These are phyloP conservation scores for Heritiera littoralis DNA, from an alignment of 345 rosid species.

Conservation along the genomic window DNA sequence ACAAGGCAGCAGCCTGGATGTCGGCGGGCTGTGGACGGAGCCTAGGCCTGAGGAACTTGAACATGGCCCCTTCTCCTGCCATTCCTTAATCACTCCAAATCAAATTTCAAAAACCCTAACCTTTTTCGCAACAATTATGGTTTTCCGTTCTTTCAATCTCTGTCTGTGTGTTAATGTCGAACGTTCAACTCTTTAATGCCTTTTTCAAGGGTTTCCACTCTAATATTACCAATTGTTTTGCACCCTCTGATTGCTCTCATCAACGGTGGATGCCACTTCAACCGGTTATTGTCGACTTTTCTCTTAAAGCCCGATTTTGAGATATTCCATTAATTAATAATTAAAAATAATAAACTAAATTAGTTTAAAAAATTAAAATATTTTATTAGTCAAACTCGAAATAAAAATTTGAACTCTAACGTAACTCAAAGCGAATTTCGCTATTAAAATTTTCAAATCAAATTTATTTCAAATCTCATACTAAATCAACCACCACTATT, in stretches of 20 bases:
- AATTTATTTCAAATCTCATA: too few species aligned
- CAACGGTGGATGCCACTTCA: not conserved
- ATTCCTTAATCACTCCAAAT: slow-evolving; percentile 26
- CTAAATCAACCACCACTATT: too few species aligned
- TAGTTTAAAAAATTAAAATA: too few species aligned
- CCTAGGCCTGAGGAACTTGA: slow-evolving; percentile 53
- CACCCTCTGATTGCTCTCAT: slow-evolving; percentile 1
- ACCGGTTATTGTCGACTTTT: not conserved
- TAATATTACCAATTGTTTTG: not conserved
- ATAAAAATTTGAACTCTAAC: too few species aligned
- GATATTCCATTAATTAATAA: too few species aligned
- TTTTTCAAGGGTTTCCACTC: not conserved
- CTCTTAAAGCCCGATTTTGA: too few species aligned
- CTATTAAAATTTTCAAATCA: too few species aligned
- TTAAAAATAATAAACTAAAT: too few species aligned
- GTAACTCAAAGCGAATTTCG: too few species aligned
- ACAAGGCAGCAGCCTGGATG: slow-evolving; percentile 67
- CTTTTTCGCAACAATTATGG: not conserved
- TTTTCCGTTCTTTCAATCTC: not conserved
- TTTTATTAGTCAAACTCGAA: too few species aligned
- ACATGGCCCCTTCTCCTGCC: slow-evolving; percentile 46
- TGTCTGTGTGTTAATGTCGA: not conserved
- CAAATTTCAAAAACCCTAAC: not conserved
- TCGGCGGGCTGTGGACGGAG: slow-evolving; percentile 59
- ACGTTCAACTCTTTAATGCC: not conserved